Evolutionary conservation across 2,329 filamentous ascomycete species (phyloP), one percentile per base, ranked within the genome.

Genomic region (Penicillium sp.): DNA sequence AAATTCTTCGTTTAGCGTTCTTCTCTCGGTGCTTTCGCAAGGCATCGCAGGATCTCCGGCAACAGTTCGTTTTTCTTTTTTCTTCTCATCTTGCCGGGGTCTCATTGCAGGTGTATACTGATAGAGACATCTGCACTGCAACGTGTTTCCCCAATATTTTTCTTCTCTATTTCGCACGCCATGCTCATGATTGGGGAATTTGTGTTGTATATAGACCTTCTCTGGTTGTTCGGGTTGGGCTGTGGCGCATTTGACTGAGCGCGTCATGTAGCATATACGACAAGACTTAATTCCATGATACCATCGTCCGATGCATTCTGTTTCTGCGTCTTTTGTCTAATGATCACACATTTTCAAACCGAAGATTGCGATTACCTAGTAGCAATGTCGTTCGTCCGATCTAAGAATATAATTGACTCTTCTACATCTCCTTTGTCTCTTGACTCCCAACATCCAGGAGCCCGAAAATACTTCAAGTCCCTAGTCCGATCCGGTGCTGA

Each of bases 161-260:
- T 52, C 25, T 34, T 34, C 4, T 8, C 31, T 42, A 31, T 54
- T 55, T 54, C 53, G 51, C 53, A 58, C 57, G 60, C 61, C 58
- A 67, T 58, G 57, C 59, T 69, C 64, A 69, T 69, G 65, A 69
- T 62, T 62, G 60, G 61, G 63, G 61, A 54, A 52, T 60, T 67
- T 62, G 49, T 64, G 65, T 71, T 75, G 71, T 72, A 75, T 74
- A 75, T 75, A 75, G 71, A 75, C 67, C 59, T 67, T 67, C 49
- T 65, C 63, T 67, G 60, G 60, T 56, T 63, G 60, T 67, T 65
- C 54, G 57, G 64, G 48, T 65, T 63, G 58, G 63, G 60, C 63
- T 65, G 63, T 59, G 68, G 68, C 64, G 63, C 60, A 67, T 66
- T 42, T 65, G 59, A 61, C 59, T 63, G 55, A 65, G 63, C 66